phyloP scores from a whole-genome alignment of 495 filamentous ascomycete species.

The Penicillium dipodomyicola region DNA sequence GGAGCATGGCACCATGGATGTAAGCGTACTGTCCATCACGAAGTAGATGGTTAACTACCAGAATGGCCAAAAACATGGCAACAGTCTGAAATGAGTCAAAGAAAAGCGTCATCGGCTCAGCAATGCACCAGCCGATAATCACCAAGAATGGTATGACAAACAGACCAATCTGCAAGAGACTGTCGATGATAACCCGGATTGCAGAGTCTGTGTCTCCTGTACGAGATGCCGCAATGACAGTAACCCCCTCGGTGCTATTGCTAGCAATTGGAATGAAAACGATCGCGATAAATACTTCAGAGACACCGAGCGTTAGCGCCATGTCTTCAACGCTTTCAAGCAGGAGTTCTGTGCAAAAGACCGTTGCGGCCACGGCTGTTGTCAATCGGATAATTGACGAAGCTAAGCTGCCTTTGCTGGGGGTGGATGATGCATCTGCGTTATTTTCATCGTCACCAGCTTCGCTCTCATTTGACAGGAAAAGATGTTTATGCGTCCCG shows the following conservation, averaged over 20 bases:
- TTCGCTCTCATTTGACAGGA: conserved; percentile 31
- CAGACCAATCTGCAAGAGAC: conserved; percentile 32
- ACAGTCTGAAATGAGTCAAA: conserved; percentile 38
- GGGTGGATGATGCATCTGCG: background rate
- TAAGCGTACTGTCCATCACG: conserved; percentile 71
- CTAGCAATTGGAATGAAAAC: conserved; percentile 31
- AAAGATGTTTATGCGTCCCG: conserved; percentile 23
- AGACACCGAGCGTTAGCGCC: conserved; percentile 13
- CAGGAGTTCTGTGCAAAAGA: conserved; percentile 29
- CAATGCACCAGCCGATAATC: conserved; percentile 39
- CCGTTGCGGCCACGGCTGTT: conserved; percentile 19
- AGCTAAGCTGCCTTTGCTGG: background rate
- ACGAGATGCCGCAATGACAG: conserved; percentile 21
- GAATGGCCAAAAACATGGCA: conserved; percentile 30
- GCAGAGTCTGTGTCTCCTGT: conserved; percentile 30
- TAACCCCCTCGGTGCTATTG: conserved; percentile 27
- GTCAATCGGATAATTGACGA: conserved; percentile 36
- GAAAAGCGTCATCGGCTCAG: conserved; percentile 32
- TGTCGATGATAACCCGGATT: conserved; percentile 27
- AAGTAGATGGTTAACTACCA: conserved; percentile 40
- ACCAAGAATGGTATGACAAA: conserved; percentile 41
- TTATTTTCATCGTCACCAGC: conserved; percentile 13
- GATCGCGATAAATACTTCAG: conserved; percentile 26
- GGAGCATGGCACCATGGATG: conserved; percentile 25
- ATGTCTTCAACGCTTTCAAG: conserved; percentile 23